These are phyloP conservation scores for Austroboletus rostrupii DNA, from an alignment of 1,284 basidiomycete genomes.

Conservation along the genomic window DNA sequence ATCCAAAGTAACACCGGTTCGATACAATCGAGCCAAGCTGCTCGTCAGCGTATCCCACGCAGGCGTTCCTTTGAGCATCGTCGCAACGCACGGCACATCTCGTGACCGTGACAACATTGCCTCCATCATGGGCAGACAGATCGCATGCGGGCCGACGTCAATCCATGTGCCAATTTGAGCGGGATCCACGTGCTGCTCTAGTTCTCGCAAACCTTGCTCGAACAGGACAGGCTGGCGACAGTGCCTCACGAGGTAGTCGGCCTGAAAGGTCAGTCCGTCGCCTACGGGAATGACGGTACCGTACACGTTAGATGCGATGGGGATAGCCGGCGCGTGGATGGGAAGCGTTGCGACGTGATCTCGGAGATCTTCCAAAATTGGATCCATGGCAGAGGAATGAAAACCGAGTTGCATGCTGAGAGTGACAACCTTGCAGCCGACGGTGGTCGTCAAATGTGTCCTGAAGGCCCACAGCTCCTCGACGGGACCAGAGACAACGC, in stretches of 20 bases:
- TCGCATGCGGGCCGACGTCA: slow-evolving; percentile 62
- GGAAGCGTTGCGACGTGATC: slow-evolving; percentile 35
- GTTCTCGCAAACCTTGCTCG: slow-evolving; percentile 41
- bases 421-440: slow-evolving; percentile 37
- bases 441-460: slow-evolving; percentile 34
- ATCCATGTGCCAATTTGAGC: slow-evolving; percentile 47
- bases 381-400: slow-evolving; percentile 60
- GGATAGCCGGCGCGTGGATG: slow-evolving; percentile 46
- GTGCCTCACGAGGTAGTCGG: slow-evolving; percentile 56
- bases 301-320: slow-evolving; percentile 55
- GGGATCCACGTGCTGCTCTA: slow-evolving; percentile 31
- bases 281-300: slow-evolving; percentile 52
- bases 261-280: slow-evolving; percentile 44
- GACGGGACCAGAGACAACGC: slow-evolving; percentile 54
- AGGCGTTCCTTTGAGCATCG: slow-evolving; percentile 44
- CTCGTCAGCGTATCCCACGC: slow-evolving; percentile 43
- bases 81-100: slow-evolving; percentile 39
- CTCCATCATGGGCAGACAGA: slow-evolving; percentile 53
- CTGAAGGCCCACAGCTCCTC: slow-evolving; percentile 42
- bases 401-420: slow-evolving; percentile 59
- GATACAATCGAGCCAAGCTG: slow-evolving; percentile 48
- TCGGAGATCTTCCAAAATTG: slow-evolving; percentile 47
- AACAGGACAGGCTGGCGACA: slow-evolving; percentile 61
- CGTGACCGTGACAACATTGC: slow-evolving; percentile 34
- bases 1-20: slow-evolving; percentile 35